Base-by-base conservation (phyloP, 164 flowering plant species). In the Liriodendron chinense region DNA sequence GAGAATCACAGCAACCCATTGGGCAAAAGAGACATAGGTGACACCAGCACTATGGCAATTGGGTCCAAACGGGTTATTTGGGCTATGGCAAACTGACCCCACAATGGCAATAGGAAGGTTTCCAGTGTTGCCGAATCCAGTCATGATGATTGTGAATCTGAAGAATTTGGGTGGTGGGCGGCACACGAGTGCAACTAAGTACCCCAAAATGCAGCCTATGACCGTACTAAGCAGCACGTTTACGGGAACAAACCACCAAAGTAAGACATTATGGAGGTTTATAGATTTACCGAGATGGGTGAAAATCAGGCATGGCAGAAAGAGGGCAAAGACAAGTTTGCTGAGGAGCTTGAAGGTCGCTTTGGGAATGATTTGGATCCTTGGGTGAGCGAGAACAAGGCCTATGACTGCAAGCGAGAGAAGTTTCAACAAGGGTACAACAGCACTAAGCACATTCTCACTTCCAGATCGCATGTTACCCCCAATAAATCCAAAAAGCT, bases 161-260 rank as follows among this genome's bases (percentile, higher is more conserved):
- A 73, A 76, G 73, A 83, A 91, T 72, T 92, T 78, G 3, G 91
- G 92, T 18, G 97, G 98, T 2, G 99, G 94, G 6, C 86, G 91
- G 72, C 98, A 93, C 21, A 91, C 79, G 5, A 85, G 47, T 21
- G 88, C 91, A 12, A 93, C 99, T 47, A 90, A 48, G 63, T 71
- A 85, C 26, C 99, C 99, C 69, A 93, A 80, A 2, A 88, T 24
- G 82, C 88, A 90, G 64, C 98, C 99, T 24, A 88, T 79, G 7
- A 65, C 7, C 0, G 94, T 92, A 69, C 92, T 91, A 1, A 95
- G 43, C 48, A 93, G 25, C 68, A 91, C 96, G 76, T 92, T 93
- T 3, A 90, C 89, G 0, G 98, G 98, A 28, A 95, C 87, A 78
- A 95, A 93, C 98, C 98, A 95, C 98, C 97, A 93, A 0, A 22